Evolutionary conservation across 1,284 basidiomycete genomes (phyloP).

Genomic region (Cryptococcus jaspeensis): DNA sequence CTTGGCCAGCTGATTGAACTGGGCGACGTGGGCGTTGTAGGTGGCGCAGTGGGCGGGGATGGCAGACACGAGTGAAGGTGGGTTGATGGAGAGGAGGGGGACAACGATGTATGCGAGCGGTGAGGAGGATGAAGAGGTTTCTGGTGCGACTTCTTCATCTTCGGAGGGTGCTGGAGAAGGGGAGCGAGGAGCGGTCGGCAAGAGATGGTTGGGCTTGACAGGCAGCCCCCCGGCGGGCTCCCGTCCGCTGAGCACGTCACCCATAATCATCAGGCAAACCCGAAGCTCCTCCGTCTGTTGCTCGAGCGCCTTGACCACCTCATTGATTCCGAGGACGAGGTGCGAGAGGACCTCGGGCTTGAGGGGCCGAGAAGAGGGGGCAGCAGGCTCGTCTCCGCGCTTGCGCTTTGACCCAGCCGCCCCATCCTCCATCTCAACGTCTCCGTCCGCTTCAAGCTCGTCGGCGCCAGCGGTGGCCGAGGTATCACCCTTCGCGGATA

Average conservation of each 20-base stretch:
- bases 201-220: conserved; percentile 9
- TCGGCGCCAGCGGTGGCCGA: not conserved
- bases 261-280: conserved; percentile 31
- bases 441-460: not conserved
- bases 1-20: conserved; percentile 31
- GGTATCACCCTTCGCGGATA: not conserved
- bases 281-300: conserved; percentile 54
- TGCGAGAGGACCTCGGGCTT: conserved; percentile 57
- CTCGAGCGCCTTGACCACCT: conserved; percentile 74
- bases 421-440: not conserved
- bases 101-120: conserved; percentile 37
- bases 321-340: conserved; percentile 71
- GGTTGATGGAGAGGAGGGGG: conserved; percentile 40
- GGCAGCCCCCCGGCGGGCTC: not conserved
- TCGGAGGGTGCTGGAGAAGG: conserved; percentile 10
- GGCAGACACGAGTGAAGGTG: conserved; percentile 37
- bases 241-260: conserved; percentile 39
- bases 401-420: not conserved
- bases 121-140: not conserved
- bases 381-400: not conserved
- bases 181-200: conserved; percentile 33
- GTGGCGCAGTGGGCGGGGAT: conserved; percentile 44
- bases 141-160: not conserved
- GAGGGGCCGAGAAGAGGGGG: conserved; percentile 3
- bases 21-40: conserved; percentile 43